A percentile compares a stretch with the other conserved stretches of the same genome.
Conservation (phyloP, 1,139 yeast genomes). For the Taphrina betulina region DNA sequence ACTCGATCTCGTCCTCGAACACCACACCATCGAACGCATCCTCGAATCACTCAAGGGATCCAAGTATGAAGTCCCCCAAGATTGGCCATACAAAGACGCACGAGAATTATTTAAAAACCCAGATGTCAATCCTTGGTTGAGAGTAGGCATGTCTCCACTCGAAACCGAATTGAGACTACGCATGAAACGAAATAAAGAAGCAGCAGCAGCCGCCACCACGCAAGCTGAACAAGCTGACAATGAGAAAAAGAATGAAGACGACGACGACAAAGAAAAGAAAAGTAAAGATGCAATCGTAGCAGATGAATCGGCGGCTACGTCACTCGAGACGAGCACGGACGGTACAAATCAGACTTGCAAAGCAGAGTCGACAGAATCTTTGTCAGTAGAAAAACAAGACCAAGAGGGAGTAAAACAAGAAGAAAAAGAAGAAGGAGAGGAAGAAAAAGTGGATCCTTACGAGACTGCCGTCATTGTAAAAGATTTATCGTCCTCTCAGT, state of each 20-base stretch:
- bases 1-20: conserved; percentile 78
- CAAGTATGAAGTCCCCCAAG: conserved; percentile 74
- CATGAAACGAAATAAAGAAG: conserved; percentile 22
- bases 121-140: conserved; percentile 52
- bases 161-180: conserved; percentile 20
- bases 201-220: conserved; percentile 17
- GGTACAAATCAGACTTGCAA: no score
- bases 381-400: neutral
- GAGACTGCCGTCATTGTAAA: conserved; percentile 20
- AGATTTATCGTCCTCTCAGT: conserved; percentile 25
- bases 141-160: conserved; percentile 24
- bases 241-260: neutral
- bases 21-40: conserved; percentile 73
- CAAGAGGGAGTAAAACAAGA: neutral
- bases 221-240: neutral
- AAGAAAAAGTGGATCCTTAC: conserved; percentile 15
- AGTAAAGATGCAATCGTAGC: neutral
- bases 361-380: no score
- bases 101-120: conserved; percentile 78
- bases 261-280: neutral
- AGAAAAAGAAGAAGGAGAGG: neutral
- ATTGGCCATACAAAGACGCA: conserved; percentile 92
- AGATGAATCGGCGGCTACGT: neutral
- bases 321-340: neutral
- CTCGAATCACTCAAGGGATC: conserved; percentile 43